Evolutionary conservation across 129 eudicot species (phyloP), one percentile per base, ranked within the genome.

Genomic region (Solidago caesia): DNA sequence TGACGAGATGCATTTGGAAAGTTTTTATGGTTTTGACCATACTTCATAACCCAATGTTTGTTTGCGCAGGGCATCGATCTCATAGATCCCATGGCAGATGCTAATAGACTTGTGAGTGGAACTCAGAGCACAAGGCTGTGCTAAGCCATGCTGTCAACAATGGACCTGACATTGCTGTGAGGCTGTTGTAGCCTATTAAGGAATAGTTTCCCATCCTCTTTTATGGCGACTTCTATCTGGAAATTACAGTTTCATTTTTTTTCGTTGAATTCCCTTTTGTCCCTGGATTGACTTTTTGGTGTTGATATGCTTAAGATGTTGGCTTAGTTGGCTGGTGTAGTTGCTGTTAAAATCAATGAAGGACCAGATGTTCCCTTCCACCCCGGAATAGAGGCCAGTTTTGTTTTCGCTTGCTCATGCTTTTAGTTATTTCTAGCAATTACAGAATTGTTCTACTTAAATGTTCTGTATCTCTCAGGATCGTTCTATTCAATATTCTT

Each of bases 351-450:
- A 89, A 39, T 91, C 14, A 83, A 96, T 39, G 97, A 96, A 60
- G 97, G 97, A 25, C 92, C 97, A 21, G 91, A 91, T 4, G 81
- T 89, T 60, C 96, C 96, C 0, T 91, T 89, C 77, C 96, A 89
- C 53, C 97, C 97, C 0, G 97, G 97, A 49, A 88, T 92, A 53
- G 86, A 68, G 86, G 97, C 88, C 57, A 78, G 93, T 80, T 13
- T 68, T 64, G 1, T 46, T 13, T 63, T 4, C 25, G 21, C 14
- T 7, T n/a, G 39, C 7, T 60, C 2, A 26, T 21, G 39, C 26
- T 26, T 26, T 4, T 60, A 1, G 14, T 5, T 26, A 5, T 59
- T 26, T 21, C 21, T 21, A 21, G 21, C 21, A 21, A 21, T 21
- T 21, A 21, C 21, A 21, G 0, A 21, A 21, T 21, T 21, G 21